phyloP scores from a whole-genome alignment of 331 rosid genomes.

The Acacia concinna region DNA sequence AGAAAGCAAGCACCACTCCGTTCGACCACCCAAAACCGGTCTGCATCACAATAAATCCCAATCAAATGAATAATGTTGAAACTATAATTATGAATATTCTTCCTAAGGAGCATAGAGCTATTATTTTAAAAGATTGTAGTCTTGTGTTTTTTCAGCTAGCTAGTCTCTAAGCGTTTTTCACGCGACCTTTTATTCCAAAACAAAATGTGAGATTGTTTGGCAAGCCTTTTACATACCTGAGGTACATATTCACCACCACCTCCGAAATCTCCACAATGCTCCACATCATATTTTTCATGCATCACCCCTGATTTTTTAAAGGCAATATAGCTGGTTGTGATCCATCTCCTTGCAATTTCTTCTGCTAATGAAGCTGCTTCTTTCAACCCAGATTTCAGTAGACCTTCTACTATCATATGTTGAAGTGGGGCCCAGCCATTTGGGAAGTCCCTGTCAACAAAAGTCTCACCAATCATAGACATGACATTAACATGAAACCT shows the following conservation, averaged over 20 bases:
- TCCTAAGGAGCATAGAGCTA: not conserved
- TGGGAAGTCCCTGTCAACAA: slow-evolving; percentile 73
- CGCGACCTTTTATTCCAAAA: not conserved
- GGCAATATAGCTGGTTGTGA: slow-evolving; percentile 70
- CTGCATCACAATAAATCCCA: slow-evolving; percentile 40
- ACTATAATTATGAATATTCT: not conserved
- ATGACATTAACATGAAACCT: not conserved
- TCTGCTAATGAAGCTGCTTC: slow-evolving; percentile 75
- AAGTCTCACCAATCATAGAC: not conserved
- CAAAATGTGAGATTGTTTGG: not conserved
- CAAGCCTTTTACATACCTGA: slow-evolving; percentile 45
- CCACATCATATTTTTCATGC: slow-evolving; percentile 84
- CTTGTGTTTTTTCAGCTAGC: not conserved
- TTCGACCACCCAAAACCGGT: slow-evolving; percentile 99
- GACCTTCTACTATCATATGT: slow-evolving; percentile 91
- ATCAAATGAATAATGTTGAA: not conserved
- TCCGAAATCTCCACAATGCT: slow-evolving; percentile 71
- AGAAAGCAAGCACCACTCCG: slow-evolving; percentile 84
- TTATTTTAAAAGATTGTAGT: too few species aligned
- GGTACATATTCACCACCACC: slow-evolving; percentile 90
- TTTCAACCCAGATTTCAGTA: slow-evolving; percentile 60
- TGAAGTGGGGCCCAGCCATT: slow-evolving; percentile 98
- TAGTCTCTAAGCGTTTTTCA: not conserved
- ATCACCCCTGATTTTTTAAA: slow-evolving; percentile 71
- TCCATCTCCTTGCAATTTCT: slow-evolving; percentile 79